These are phyloP conservation scores for Saccharomycopsis fibuligera DNA, from an alignment of 805 yeast genomes.

Conservation along the genomic window DNA sequence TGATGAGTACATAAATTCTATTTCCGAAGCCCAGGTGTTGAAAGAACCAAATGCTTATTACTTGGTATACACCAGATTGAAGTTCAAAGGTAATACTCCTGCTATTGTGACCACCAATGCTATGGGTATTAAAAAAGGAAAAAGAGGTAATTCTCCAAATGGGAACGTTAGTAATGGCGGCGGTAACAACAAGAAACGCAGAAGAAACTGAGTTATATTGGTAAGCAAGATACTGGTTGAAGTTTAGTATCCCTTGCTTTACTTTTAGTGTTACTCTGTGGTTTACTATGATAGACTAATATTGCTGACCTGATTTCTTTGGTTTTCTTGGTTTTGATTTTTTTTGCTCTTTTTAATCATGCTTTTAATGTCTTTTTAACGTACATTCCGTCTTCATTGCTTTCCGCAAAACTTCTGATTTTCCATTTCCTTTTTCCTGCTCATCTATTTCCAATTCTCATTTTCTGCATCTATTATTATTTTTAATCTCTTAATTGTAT, in stretches of 20 bases:
- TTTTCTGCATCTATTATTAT: neutral
- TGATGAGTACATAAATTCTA: slow-evolving; percentile 77
- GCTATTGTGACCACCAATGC: no score
- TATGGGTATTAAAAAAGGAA: no score
- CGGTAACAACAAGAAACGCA: neutral
- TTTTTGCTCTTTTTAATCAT: neutral
- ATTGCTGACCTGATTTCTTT: neutral
- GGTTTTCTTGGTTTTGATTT: neutral
- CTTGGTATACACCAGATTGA: slow-evolving; percentile 72
- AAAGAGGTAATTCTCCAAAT: no score
- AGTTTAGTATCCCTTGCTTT: no score
- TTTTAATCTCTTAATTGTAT: no score
- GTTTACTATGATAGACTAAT: neutral
- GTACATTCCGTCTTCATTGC: no score
- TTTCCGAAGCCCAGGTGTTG: slow-evolving; percentile 66
- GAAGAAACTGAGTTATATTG: neutral
- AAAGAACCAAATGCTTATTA: slow-evolving; percentile 89
- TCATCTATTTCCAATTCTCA: neutral
- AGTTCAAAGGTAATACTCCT: slow-evolving; percentile 45
- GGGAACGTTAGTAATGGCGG: no score
- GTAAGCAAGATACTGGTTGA: no score
- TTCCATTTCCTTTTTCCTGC: no score
- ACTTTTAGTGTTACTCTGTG: no score
- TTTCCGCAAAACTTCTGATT: no score
- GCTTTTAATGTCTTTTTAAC: no score